These are phyloP conservation scores for Brasenia schreberi DNA, from an alignment of 164 flowering plant species.

Conservation along the genomic window DNA sequence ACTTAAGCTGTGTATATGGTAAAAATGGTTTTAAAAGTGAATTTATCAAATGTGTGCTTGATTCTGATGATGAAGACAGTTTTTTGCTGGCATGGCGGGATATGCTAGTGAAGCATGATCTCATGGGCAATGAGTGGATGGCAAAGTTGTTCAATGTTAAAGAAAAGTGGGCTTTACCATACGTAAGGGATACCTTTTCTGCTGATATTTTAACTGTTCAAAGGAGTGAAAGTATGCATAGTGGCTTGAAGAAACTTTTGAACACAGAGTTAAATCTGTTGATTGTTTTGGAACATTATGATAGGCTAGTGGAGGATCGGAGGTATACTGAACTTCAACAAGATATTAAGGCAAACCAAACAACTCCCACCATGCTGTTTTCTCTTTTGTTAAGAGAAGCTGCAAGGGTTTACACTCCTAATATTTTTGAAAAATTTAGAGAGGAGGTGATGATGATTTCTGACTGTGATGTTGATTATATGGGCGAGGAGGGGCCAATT, in stretches of 20 bases:
- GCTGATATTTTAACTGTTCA: conserved; percentile 1
- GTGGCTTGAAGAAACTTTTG: not conserved
- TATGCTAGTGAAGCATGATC: conserved; percentile 1
- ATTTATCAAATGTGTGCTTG: not conserved
- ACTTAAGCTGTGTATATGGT: conserved; percentile 1
- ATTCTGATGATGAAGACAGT: not conserved
- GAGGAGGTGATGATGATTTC: too few relatives aligned
- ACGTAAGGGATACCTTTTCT: conserved; percentile 3
- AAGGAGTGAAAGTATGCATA: not conserved
- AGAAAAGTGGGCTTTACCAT: conserved; percentile 7
- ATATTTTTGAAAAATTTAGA: too few relatives aligned
- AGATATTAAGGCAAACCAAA: too few relatives aligned
- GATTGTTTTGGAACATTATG: too few relatives aligned
- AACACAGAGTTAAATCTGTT: not conserved
- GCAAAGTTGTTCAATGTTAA: conserved; percentile 1
- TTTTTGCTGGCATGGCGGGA: conserved; percentile 1
- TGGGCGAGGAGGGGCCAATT: too few relatives aligned
- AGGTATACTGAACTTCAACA: too few relatives aligned
- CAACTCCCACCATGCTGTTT: too few relatives aligned
- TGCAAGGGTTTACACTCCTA: too few relatives aligned
- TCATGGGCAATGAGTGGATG: conserved; percentile 6
- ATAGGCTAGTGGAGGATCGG: too few relatives aligned
- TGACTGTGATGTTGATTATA: too few relatives aligned
- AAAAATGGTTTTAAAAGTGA: not conserved
- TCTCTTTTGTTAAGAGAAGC: too few relatives aligned